These are phyloP conservation scores for Candida albicans DNA, from an alignment of 1,139 yeast genomes.

Conservation along the genomic window DNA sequence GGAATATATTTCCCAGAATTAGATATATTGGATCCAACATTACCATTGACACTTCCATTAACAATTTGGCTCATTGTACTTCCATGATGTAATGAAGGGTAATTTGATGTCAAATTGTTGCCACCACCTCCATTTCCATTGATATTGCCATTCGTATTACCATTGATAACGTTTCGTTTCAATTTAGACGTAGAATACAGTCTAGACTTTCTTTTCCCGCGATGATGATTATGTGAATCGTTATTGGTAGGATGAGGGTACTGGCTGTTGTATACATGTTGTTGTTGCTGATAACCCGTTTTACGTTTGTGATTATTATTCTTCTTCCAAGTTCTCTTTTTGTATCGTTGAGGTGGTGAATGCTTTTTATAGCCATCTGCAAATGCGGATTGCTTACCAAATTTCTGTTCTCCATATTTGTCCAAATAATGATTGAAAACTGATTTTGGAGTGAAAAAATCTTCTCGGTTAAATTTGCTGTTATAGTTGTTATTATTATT, in stretches of 20 bases:
- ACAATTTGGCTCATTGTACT: background rate
- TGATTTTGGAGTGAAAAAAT: conserved; percentile 76
- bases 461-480: conserved; percentile 58
- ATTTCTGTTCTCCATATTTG: conserved; percentile 53
- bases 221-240: conserved; percentile 16
- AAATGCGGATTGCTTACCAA: conserved; percentile 14
- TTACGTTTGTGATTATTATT: conserved; percentile 21
- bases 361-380: conserved; percentile 15
- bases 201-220: conserved; percentile 25
- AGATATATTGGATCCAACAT: conserved; percentile 13
- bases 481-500: conserved; percentile 16
- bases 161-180: conserved; percentile 13
- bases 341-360: conserved; percentile 12
- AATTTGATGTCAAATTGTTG: conserved; percentile 4
- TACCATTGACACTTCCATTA: conserved; percentile 5
- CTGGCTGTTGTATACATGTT: conserved; percentile 9
- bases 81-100: conserved; percentile 9
- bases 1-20: conserved; percentile 43
- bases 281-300: conserved; percentile 5
- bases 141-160: background rate
- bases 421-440: conserved; percentile 72
- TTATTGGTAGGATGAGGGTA: conserved; percentile 15
- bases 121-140: no score
- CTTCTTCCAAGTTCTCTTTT: conserved; percentile 33
- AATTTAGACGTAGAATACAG: conserved; percentile 33